Percentiles rank a stretch among this genome's conserved stretches.
phyloP scores from a whole-genome alignment of 768 basidiomycete genomes.

The Phanerodontia chrysosporium region DNA sequence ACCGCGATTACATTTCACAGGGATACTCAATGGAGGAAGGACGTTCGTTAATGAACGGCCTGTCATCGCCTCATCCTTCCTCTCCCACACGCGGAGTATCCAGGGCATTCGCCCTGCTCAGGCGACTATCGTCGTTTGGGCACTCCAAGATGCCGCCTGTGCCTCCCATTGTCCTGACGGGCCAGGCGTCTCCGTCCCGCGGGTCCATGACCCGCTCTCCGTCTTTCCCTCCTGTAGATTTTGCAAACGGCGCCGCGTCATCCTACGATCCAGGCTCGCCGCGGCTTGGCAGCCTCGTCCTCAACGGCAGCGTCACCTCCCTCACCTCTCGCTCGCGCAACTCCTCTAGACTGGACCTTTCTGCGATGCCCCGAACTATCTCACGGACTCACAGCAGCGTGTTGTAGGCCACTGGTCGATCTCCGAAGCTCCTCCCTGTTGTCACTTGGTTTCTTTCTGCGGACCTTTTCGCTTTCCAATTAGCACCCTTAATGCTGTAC shows the following conservation, averaged over 20 bases:
- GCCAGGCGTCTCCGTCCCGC: slow-evolving; percentile 20
- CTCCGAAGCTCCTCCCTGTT: neutral
- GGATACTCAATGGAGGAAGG: slow-evolving; percentile 31
- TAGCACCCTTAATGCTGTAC: neutral
- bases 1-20: slow-evolving; percentile 22
- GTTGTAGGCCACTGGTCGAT: slow-evolving; percentile 5
- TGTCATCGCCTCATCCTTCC: slow-evolving; percentile 27
- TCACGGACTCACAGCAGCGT: slow-evolving; percentile 32
- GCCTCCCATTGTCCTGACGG: slow-evolving; percentile 16
- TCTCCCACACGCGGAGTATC: slow-evolving; percentile 41
- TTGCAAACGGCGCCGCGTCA: slow-evolving; percentile 20
- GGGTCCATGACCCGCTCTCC: slow-evolving; percentile 25
- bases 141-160: slow-evolving; percentile 13
- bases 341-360: slow-evolving; percentile 59
- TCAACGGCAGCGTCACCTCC: slow-evolving; percentile 32
- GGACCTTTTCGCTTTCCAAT: neutral
- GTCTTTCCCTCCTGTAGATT: slow-evolving; percentile 17
- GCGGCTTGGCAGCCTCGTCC: slow-evolving; percentile 21
- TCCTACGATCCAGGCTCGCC: slow-evolving; percentile 23
- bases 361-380: slow-evolving; percentile 40
- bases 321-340: slow-evolving; percentile 62
- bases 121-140: slow-evolving; percentile 17
- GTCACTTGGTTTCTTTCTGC: neutral
- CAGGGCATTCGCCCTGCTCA: slow-evolving; percentile 16
- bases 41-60: slow-evolving; percentile 15